phyloP scores from a whole-genome alignment of 2,329 filamentous ascomycete species.

The Atkinsonella texensis region DNA sequence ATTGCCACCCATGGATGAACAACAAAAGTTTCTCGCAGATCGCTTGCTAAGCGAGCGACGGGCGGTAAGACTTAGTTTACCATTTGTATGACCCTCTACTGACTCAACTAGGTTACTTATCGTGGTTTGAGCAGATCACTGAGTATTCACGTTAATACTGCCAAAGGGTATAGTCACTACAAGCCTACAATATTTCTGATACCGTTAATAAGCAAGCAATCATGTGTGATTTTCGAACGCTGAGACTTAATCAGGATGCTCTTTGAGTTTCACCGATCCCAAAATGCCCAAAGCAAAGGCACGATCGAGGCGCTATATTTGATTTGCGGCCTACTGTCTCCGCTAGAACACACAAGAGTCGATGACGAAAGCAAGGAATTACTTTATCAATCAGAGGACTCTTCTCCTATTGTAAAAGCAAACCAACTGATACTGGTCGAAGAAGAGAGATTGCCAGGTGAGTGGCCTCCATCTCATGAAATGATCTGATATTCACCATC shows the following conservation, averaged over 20 bases:
- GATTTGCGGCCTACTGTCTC: slow-evolving; percentile 48
- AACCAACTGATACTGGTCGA: slow-evolving; percentile 51
- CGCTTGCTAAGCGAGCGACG: slow-evolving; percentile 65
- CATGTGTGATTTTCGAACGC: background rate
- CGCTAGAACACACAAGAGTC: slow-evolving; percentile 18
- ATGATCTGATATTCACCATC: slow-evolving; percentile 6
- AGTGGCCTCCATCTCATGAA: slow-evolving; percentile 7
- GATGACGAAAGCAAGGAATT: slow-evolving; percentile 56
- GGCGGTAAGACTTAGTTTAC: slow-evolving; percentile 39
- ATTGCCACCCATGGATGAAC: slow-evolving; percentile 39
- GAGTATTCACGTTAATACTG: slow-evolving; percentile 72
- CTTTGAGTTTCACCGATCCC: slow-evolving; percentile 70
- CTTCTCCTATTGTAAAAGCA: background rate
- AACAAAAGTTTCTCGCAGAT: slow-evolving; percentile 61
- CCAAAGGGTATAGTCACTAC: slow-evolving; percentile 59
- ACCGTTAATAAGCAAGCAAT: background rate
- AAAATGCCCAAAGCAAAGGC: slow-evolving; percentile 70
- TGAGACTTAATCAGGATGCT: slow-evolving; percentile 52
- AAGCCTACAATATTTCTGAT: background rate
- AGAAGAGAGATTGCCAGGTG: slow-evolving; percentile 63
- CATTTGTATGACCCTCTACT: background rate
- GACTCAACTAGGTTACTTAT: slow-evolving; percentile 61
- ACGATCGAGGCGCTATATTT: slow-evolving; percentile 90
- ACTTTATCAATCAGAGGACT: background rate
- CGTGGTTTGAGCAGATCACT: slow-evolving; percentile 70